Percentiles rank a stretch among this genome's conserved stretches.
These are phyloP conservation scores for Emydomyces testavorans DNA, from an alignment of 2,329 filamentous ascomycete species.

Conservation along the genomic window DNA sequence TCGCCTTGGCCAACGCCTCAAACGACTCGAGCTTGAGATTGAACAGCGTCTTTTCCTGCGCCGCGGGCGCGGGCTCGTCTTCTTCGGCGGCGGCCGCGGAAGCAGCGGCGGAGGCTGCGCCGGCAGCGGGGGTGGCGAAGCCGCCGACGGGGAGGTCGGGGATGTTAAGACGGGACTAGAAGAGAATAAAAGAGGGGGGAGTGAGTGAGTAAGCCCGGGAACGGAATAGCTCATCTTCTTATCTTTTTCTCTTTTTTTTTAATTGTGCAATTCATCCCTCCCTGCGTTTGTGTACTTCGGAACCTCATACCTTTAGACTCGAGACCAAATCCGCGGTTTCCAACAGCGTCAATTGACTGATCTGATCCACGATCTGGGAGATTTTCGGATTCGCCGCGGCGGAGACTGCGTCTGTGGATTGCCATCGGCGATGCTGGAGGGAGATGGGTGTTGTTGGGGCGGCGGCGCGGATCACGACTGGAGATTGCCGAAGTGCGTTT, in stretches of 20 bases:
- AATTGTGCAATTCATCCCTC: no score
- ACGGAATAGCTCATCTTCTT: background rate
- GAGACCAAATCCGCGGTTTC: slow-evolving; percentile 95
- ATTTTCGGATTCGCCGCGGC: slow-evolving; percentile 76
- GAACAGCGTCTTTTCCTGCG: slow-evolving; percentile 92
- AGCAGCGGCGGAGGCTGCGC: slow-evolving; percentile 47
- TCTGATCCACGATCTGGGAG: slow-evolving; percentile 87
- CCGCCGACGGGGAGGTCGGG: slow-evolving; percentile 92
- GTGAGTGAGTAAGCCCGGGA: no score
- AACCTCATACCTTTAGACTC: slow-evolving; percentile 73
- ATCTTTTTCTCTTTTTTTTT: background rate
- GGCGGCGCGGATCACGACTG: slow-evolving; percentile 27
- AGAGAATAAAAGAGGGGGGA: background rate
- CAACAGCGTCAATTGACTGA: slow-evolving; percentile 91
- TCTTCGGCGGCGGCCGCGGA: slow-evolving; percentile 54
- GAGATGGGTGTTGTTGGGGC: slow-evolving; percentile 12
- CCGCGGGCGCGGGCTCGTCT: slow-evolving; percentile 76
- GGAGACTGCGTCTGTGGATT: slow-evolving; percentile 59
- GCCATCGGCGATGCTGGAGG: slow-evolving; percentile 61
- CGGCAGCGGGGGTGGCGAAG: slow-evolving; percentile 61
- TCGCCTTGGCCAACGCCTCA: slow-evolving; percentile 81
- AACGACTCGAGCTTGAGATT: slow-evolving; percentile 88
- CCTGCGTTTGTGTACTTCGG: no score
- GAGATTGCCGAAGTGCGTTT: slow-evolving; percentile 31
- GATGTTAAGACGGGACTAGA: slow-evolving; percentile 84